A percentile compares a stretch with the other conserved stretches of the same genome.
These are phyloP conservation scores for Pythium pectinolyticum DNA, from an alignment of 352 stramenopile species.

Conservation along the genomic window DNA sequence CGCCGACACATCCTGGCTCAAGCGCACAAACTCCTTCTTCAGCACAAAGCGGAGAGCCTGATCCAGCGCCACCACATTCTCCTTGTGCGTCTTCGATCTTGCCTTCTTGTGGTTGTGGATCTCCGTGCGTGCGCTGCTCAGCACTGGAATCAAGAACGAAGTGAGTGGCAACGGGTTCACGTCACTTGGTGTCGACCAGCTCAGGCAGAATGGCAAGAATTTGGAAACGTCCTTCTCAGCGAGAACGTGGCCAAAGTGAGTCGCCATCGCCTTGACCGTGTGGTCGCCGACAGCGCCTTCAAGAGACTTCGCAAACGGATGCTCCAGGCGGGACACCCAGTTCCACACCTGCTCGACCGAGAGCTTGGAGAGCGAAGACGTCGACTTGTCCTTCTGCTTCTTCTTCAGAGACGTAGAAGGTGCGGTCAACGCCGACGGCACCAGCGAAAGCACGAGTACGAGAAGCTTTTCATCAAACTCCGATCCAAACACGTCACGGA, in stretches of 20 bases:
- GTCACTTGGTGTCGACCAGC: conserved; percentile 57
- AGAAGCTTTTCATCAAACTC: conserved; percentile 61
- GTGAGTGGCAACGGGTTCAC: conserved; percentile 49
- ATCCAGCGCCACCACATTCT: conserved; percentile 43
- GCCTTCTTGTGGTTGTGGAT: conserved; percentile 33
- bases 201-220: conserved; percentile 60
- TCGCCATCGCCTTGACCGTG: conserved; percentile 30
- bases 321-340: conserved; percentile 51
- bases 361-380: background rate
- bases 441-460: conserved; percentile 58
- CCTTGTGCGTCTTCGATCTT: conserved; percentile 41
- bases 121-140: conserved; percentile 42
- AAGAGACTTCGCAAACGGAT: conserved; percentile 46
- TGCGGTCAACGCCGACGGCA: conserved; percentile 15
- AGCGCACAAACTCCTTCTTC: conserved; percentile 66
- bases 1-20: conserved; percentile 38
- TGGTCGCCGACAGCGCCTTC: background rate
- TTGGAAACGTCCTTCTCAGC: conserved; percentile 32
- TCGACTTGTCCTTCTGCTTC: conserved; percentile 21
- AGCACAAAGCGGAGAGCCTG: conserved; percentile 56
- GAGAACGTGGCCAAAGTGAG: conserved; percentile 47
- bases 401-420: conserved; percentile 20
- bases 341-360: conserved; percentile 39
- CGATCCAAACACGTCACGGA: conserved; percentile 28
- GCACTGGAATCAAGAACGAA: conserved; percentile 57